Evolutionary conservation across 345 rosid species (phyloP), one percentile per base, ranked within the genome.

Genomic region (Linum trigynum): DNA sequence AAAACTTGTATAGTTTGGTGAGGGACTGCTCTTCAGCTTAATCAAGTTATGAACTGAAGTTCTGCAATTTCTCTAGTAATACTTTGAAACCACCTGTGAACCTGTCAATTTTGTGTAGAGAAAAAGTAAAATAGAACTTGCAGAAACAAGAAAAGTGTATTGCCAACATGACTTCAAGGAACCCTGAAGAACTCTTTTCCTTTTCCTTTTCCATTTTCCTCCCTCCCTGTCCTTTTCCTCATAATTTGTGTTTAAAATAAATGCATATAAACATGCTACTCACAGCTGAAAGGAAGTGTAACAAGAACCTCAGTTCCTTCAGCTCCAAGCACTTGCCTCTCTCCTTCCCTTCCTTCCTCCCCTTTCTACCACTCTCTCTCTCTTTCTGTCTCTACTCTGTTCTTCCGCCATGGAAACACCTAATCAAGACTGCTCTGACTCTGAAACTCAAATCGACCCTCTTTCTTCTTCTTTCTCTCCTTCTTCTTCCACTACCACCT

Each of bases 351-450:
- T 48, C 14, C 32, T 23, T 23, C 32, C 32, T 23, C 53, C 53
- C 14, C 11, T 45, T 23, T 23, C 32, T 23, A 23, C 32, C 32
- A 23, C 32, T 48, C 53, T 48, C 14, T 15, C 14, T 45, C 51
- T 4, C 51, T 45, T 4, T 45, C 53, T 48, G 15, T 9, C 53
- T 9, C 9, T 48, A 23, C 32, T 23, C 32, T 48, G 50, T 43
- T 43, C 51, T 12, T 40, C 43, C n/a, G 4, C 38, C 63, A 72
- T 76, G 76, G 71, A 64, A 58, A 38, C 63, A 11, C n/a, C 45
- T 38, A 39, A 39, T 15, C 56, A 57, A 59, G 39, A 23, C 32
- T 23, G 32, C 32, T 23, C 32, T 23, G 59, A 63, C 17, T 63
- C 32, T 48, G 66, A 68, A 15, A 48, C 71, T 66, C 78, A 58